Base-by-base conservation (phyloP, 495 filamentous ascomycete species). In the Talaromyces nanjingensis region DNA sequence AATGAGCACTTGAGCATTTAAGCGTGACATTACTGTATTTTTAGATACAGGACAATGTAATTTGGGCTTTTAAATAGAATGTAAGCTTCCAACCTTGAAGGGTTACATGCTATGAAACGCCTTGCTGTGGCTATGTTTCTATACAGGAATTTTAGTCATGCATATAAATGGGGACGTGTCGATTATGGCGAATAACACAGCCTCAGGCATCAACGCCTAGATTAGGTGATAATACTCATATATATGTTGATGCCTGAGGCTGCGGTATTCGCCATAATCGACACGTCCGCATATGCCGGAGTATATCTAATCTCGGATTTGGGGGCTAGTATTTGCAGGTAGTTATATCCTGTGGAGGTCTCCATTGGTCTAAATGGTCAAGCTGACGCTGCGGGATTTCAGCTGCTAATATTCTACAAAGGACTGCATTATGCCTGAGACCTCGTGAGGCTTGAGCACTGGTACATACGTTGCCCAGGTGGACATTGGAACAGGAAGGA, bases 351-450 rank as follows among this genome's bases (percentile, higher is more conserved):
- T 52, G 18, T 52, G 47, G 47, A 52, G 47, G 47, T 52, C 47
- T 52, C 47, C 47, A 52, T 52, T 11, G 47, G 47, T 52, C 47
- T 52, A 52, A 52, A 52, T 52, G 18, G 18, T 52, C 47, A 52
- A 52, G 47, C 47, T 52, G 18, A 22, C 47, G 18, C 47, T 52
- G 47, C n/a, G n/a, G 1, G 47, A 52, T 52, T 52, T 52, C 47
- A 52, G 47, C 47, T 52, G 47, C 47, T 52, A 52, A 52, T 52
- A 52, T 52, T 52, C 47, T 52, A 52, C 47, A 52, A 52, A 52
- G 47, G 18, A 52, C 47, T 52, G 47, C 47, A 52, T 52, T 52
- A 52, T 52, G 47, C 47, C 47, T 52, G 47, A 52, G 47, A 52
- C 47, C 47, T 52, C 47, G 47, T 52, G 47, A 52, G 1, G 47